Evolutionary conservation across 495 filamentous ascomycete species (phyloP), one percentile per base, ranked within the genome.

Genomic region (Massariosphaeria phaeospora): DNA sequence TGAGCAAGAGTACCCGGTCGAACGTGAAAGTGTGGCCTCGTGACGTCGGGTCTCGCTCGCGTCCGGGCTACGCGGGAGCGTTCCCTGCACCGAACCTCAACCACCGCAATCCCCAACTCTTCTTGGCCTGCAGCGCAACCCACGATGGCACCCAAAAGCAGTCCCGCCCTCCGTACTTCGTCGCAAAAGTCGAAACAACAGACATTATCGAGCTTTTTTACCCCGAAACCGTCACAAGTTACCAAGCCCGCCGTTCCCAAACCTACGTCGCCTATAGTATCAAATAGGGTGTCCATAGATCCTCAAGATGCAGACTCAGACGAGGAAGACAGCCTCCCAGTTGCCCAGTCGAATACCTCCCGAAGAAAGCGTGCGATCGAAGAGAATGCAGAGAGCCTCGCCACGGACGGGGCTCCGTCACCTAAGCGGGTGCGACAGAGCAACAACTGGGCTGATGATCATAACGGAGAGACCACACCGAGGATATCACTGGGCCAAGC

Each of bases 171-270:
- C 25, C 27, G 48, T 2, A 57, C 55, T 10, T 63, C 65, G 20
- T 59, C 62, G n/a, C 67, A 72, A 66, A 54, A 40, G 23, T 83
- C 84, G 69, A 88, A 84, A 63, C 89, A 96, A 66, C 79, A 85
- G 52, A 85, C 86, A 4, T 84, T 96, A 44, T 89, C 88, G 0
- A 91, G 79, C 67, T 96, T 96, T 73, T 96, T 96, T 68, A 80
- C 80, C 2, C 81, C 79, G 23, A 86, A 80, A 63, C 72, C 85
- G 59, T 68, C 55, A 9, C 40, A 53, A 50, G 13, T 48, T 18
- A 29, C 57, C 31, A 61, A 61, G 20, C 48, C 58, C 10, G 0
- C 50, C 18, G 18, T 29, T 34, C 44, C 27, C 20, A 62, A 24
- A 26, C 55, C 24, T 40, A 62, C 46, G 48, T 21, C 56, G 44